phyloP scores from a whole-genome alignment of 2,329 filamentous ascomycete species.

The Fonsecaea multimorphosa region DNA sequence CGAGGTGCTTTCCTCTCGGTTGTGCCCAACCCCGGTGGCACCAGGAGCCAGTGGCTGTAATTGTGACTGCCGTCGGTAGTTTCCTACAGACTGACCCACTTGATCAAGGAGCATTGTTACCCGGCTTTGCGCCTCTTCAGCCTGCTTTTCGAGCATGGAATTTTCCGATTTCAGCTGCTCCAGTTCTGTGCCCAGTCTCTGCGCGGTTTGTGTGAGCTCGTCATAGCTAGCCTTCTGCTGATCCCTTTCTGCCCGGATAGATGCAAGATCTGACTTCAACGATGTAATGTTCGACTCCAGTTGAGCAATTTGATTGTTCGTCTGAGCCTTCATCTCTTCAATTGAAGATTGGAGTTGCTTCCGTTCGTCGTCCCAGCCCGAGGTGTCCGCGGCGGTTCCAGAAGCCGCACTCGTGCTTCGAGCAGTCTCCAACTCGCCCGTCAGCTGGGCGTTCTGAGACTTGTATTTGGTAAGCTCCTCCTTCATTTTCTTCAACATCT shows the following conservation, averaged over 20 bases:
- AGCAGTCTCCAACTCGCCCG: constrained; percentile 75
- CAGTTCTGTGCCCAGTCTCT: constrained; percentile 70
- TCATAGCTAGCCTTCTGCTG: constrained; percentile 63
- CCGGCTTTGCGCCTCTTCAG: constrained; percentile 87
- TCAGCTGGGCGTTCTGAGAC: constrained; percentile 79
- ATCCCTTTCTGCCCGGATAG: constrained; percentile 72
- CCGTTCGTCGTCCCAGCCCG: constrained; percentile 78
- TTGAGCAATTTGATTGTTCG: constrained; percentile 67
- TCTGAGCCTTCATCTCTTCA: constrained; percentile 69
- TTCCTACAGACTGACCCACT: constrained; percentile 91
- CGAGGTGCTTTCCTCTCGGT: constrained; percentile 43
- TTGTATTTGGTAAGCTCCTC: constrained; percentile 95
- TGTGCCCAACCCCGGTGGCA: constrained; percentile 33
- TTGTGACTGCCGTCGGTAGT: constrained; percentile 80
- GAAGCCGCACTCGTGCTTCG: constrained; percentile 59
- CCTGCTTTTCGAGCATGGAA: constrained; percentile 76
- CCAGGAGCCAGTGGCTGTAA: constrained; percentile 43
- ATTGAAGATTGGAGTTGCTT: constrained; percentile 71
- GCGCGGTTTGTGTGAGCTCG: constrained; percentile 62
- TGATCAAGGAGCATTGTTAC: constrained; percentile 92
- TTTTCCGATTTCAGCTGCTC: constrained; percentile 87
- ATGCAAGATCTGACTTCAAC: constrained; percentile 72
- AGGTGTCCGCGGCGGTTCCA: constrained; percentile 49
- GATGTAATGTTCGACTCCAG: constrained; percentile 74
- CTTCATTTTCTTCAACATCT: constrained; percentile 99